Evolutionary conservation across 495 filamentous ascomycete genomes (phyloP).

Genomic region (Aspergillus funiculosus): DNA sequence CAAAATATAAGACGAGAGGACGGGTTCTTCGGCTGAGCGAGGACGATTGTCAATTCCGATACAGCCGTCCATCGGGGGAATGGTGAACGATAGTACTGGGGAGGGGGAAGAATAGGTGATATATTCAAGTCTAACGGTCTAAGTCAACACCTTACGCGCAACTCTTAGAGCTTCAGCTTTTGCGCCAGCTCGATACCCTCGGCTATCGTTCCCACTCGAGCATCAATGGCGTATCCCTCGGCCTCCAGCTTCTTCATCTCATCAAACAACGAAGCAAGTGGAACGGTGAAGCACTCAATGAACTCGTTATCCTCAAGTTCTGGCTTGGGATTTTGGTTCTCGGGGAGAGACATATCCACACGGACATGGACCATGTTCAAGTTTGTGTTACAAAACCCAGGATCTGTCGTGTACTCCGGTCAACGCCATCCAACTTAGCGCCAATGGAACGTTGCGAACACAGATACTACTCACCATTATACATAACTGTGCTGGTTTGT

Average conservation of each 20-base stretch:
- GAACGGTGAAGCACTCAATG: slow-evolving; percentile 77
- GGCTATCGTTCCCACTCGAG: slow-evolving; percentile 74
- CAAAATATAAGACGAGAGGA: slow-evolving; percentile 40
- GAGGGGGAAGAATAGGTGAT: background rate
- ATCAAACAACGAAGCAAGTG: slow-evolving; percentile 57
- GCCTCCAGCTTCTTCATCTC: slow-evolving; percentile 64
- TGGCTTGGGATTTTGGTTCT: slow-evolving; percentile 64
- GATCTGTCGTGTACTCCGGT: slow-evolving; percentile 33
- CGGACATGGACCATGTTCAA: slow-evolving; percentile 75
- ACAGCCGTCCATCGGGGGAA: no score
- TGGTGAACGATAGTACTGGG: background rate
- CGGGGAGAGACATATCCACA: slow-evolving; percentile 65
- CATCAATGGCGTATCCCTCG: slow-evolving; percentile 79
- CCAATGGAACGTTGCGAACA: background rate
- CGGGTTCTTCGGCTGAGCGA: background rate
- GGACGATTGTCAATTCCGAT: background rate
- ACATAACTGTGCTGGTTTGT: slow-evolving; percentile 73
- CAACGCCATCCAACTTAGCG: background rate
- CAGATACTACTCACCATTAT: slow-evolving; percentile 57
- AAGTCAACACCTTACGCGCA: background rate
- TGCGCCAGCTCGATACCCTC: slow-evolving; percentile 80
- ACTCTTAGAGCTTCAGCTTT: slow-evolving; percentile 44
- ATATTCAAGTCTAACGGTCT: slow-evolving; percentile 2
- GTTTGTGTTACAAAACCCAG: slow-evolving; percentile 87
- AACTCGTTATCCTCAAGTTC: slow-evolving; percentile 85